Evolutionary conservation across 495 filamentous ascomycete genomes (phyloP), one percentile per base, ranked within the genome.

Genomic region (Neurospora discreta): DNA sequence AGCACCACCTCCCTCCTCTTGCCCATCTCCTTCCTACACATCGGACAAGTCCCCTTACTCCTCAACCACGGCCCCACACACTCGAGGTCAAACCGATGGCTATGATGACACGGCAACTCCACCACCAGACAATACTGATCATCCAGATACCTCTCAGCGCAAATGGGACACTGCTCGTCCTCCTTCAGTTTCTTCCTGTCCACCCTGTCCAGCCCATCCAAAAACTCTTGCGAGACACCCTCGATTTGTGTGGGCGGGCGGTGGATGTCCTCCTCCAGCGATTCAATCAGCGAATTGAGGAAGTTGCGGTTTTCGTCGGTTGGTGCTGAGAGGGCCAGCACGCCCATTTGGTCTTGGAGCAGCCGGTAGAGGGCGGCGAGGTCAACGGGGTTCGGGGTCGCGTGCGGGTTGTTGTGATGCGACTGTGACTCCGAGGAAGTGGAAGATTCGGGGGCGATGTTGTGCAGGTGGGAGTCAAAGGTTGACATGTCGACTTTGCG

Each of bases 11-110:
- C 83, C 81, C 89, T 90, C 85, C 90, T 90, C 84, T 92, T 90
- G 74, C 90, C 84, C 74, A 98, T 82, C 52, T 94, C 89, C 78
- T 89, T 87, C 65, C 95, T 85, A 78, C 97, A 95, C 74, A 97
- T 82, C 30, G 95, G 95, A 83, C 95, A 99, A 3, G 90, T 97
- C 13, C 92, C 90, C 79, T 97, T 91, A 73, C 95, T 85, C 77
- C 90, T 86, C 78, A 99, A 78, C 95, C 95, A 99, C 2, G 95
- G 95, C 67, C 87, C 85, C n/a, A 99, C 91, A 78, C 95, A 99
- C 79, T 98, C 94, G 16, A 98, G 81, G 80, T 99, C 95, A 81
- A 97, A 98, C 36, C 89, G 78, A 79, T 99, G 95, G 26, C 85
- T 88, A 13, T 85, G 85, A 75, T 94, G 89, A 77, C 95, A 99